Evolutionary conservation across 345 rosid genomes (phyloP), one percentile per base, ranked within the genome.

Genomic region (Eucalyptus curtisii): DNA sequence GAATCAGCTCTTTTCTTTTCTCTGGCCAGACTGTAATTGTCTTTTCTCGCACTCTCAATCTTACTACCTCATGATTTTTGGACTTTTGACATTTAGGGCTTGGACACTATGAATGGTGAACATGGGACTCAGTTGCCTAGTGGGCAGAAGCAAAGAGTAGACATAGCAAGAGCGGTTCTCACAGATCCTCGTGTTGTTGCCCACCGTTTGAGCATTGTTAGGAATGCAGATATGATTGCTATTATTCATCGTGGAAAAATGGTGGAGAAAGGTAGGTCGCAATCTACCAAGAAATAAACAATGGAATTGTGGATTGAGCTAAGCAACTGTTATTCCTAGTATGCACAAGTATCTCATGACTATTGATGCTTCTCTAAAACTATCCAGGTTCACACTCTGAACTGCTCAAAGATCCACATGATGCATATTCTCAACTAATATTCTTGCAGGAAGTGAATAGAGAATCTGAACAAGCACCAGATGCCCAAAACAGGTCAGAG

Each of bases 321-420:
- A 27, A 25, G 8, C 14, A 59, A 59, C 66, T 59, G 27, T 59
- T 5, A 12, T 59, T 59, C 31, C 31, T 27, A 59, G 66, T 12
- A 5, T 25, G 66, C 30, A 59, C 66, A 6, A 27, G 66, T 27
- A 59, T 59, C 5, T 25, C n/a, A 25, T 59, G 66, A 59, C n/a
- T 25, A 59, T 59, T 3, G 44, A 82, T 45, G 52, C 49, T n/a
- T 44, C 50, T 59, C 31, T 59, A 25, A 25, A 59, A 59, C n/a
- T 59, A 30, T 25, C 82, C 89, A 95, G 96, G 96, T 24, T 91
- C 96, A 33, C 99, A 97, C 89, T 90, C 91, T 11, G 94, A 95
- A 89, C 93, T 96, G 50, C 84, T 95, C 30, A 37, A 59, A 90
- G 96, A 96, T 91, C 95, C 96, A 8, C 93, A 94, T n/a, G 97